Base-by-base conservation (phyloP, 805 yeast genomes). In the Yarrowia deformans region DNA sequence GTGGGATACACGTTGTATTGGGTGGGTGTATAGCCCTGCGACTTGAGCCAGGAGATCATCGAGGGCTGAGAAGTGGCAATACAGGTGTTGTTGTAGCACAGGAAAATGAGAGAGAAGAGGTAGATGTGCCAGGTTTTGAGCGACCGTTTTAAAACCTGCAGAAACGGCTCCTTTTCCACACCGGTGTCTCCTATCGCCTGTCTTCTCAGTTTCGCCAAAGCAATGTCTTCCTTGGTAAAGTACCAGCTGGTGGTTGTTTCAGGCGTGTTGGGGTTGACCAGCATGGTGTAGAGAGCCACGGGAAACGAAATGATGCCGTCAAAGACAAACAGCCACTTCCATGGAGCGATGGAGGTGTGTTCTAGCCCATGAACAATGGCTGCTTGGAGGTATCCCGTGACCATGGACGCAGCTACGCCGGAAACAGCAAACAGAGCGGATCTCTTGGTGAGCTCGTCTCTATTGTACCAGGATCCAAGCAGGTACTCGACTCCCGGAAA, bases 401-500 rank as follows among this genome's bases (percentile, higher is more conserved):
- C 60, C 60, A 54, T 54, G 1, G 18, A 14, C 4, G 60, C 60
- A 9, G 60, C 60, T 1, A 23, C 13, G 8, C 60, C 60, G 4
- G 60, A 54, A 5, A 54, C 60, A 7, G 60, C 60, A 37, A 54
- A 54, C 6, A 54, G 18, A 37, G 60, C 42, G 1, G 60, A 54
- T 19, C 60, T 14, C 13, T 54, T 54, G 14, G 60, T 54, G 45
- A 54, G 60, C 10, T 82, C 84, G 19, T 74, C 74, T 12, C 81
- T 73, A 29, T 76, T 77, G 75, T 81, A 83, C 74, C 74, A 75
- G 2, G 68, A 64, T 3, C 75, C 48, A 14, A 75, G 71, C 39
- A 72, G 61, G 69, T 79, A 79, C 45, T 75, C 74, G 35, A 81
- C 77, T 18, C 83, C 84, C 1, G 85, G 84, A 70, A 80, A 81